Conservation (phyloP, 2,329 filamentous ascomycete species). For the Penicillium fuscoglaucum region DNA sequence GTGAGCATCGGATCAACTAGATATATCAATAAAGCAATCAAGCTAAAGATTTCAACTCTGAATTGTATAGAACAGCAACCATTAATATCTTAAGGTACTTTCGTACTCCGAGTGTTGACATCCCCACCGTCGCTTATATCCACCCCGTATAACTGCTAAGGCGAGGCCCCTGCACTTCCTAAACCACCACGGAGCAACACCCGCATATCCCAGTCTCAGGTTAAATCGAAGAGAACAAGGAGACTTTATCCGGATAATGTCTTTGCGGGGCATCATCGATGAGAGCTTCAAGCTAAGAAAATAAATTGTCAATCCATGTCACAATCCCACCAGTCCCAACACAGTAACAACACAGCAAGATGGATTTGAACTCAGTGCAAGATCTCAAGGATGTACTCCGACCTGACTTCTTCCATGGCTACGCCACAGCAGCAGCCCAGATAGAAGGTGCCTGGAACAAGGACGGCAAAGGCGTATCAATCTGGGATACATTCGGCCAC, state of each 20-base stretch:
- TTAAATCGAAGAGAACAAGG: slow-evolving; percentile 2
- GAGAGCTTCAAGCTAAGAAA: neutral
- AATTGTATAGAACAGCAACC: neutral
- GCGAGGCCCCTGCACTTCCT: slow-evolving; percentile 3
- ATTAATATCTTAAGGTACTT: neutral
- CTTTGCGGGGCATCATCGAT: neutral
- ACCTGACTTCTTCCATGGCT: slow-evolving; percentile 32
- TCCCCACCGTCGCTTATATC: neutral
- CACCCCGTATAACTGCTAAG: neutral
- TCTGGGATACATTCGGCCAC: slow-evolving; percentile 79
- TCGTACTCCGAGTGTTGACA: neutral
- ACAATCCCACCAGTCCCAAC: neutral
- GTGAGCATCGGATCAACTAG: slow-evolving; percentile 8
- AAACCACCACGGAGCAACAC: slow-evolving; percentile 12
- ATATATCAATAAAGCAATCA: neutral
- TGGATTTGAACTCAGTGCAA: slow-evolving; percentile 29
- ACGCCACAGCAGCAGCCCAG: slow-evolving; percentile 49
- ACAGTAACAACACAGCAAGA: slow-evolving; percentile 8
- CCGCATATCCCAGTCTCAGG: slow-evolving; percentile 7
- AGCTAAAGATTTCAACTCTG: neutral
- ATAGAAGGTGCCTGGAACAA: slow-evolving; percentile 72
- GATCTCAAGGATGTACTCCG: slow-evolving; percentile 30
- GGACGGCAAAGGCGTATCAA: slow-evolving; percentile 73
- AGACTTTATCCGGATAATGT: neutral
- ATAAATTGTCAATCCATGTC: neutral